These are phyloP conservation scores for Nakazawaea laoshanensis DNA, from an alignment of 805 yeast species.

Conservation along the genomic window DNA sequence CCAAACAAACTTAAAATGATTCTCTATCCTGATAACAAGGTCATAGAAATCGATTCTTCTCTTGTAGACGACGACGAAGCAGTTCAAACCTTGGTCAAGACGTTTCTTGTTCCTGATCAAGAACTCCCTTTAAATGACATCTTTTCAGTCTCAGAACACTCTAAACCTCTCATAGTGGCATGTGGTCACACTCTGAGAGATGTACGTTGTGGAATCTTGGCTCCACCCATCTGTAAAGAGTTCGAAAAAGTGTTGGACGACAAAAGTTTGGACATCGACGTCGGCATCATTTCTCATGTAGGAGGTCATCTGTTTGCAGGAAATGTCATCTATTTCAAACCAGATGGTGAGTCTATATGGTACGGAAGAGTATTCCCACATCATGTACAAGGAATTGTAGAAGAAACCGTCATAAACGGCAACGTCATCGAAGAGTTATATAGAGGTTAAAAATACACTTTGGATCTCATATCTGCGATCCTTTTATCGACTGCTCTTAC, in stretches of 20 bases:
- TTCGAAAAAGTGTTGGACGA: constrained; percentile 35
- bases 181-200: constrained; percentile 67
- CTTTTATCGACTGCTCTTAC: constrained; percentile 43
- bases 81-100: constrained; percentile 28
- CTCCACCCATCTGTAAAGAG: constrained; percentile 47
- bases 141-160: constrained; percentile 13
- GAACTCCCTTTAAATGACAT: constrained; percentile 3
- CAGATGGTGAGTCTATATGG: constrained; percentile 48
- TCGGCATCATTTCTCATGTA: constrained; percentile 64
- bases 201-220: constrained; percentile 58
- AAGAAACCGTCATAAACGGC: constrained; percentile 40
- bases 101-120: constrained; percentile 30
- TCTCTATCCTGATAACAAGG: constrained; percentile 47
- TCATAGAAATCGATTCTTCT: constrained; percentile 25
- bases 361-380: constrained; percentile 67
- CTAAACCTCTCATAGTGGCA: constrained; percentile 33
- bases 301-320: constrained; percentile 91
- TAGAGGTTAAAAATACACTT: constrained; percentile 36
- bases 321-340: constrained; percentile 52
- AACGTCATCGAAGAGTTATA: constrained; percentile 47
- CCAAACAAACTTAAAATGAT: constrained; percentile 21
- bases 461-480: constrained; percentile 41
- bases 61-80: constrained; percentile 15
- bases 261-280: constrained; percentile 24
- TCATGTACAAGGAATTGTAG: constrained; percentile 57